Conservation (phyloP, 495 filamentous ascomycete species). For the Hypomontagnella submonticulosa region DNA sequence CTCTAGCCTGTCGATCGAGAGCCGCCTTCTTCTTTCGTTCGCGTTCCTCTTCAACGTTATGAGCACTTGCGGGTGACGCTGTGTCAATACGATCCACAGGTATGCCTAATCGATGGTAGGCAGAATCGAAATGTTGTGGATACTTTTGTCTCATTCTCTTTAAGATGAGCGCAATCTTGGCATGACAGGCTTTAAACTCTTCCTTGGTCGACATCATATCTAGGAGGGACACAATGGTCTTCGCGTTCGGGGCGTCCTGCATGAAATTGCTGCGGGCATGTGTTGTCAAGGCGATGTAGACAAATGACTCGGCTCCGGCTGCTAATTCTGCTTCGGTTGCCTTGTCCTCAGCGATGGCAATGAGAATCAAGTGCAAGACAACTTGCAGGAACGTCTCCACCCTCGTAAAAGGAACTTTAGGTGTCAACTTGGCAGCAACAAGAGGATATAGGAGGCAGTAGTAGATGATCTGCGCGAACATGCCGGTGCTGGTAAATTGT, state of each 20-base stretch:
- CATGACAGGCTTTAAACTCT: slow-evolving; percentile 80
- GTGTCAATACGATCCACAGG: slow-evolving; percentile 64
- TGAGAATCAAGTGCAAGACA: slow-evolving; percentile 83
- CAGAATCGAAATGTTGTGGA: slow-evolving; percentile 72
- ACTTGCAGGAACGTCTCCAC: slow-evolving; percentile 93
- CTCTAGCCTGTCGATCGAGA: slow-evolving; percentile 84
- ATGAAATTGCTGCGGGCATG: slow-evolving; percentile 66
- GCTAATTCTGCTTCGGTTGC: slow-evolving; percentile 63
- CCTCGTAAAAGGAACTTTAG: slow-evolving; percentile 78
- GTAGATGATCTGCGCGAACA: slow-evolving; percentile 92
- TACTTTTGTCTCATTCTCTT: slow-evolving; percentile 86
- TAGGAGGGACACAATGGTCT: slow-evolving; percentile 79
- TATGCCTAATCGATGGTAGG: slow-evolving; percentile 62
- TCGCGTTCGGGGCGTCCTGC: slow-evolving; percentile 57
- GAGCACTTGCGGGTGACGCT: slow-evolving; percentile 62
- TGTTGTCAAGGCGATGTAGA: slow-evolving; percentile 72
- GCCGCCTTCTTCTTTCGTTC: slow-evolving; percentile 91
- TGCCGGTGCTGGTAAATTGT: slow-evolving; percentile 78
- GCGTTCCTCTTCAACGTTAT: slow-evolving; percentile 72
- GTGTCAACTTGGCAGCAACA: slow-evolving; percentile 70
- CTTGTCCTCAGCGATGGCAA: slow-evolving; percentile 84
- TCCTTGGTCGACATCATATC: slow-evolving; percentile 78
- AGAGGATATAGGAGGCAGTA: slow-evolving; percentile 84
- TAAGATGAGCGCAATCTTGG: slow-evolving; percentile 87
- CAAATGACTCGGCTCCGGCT: slow-evolving; percentile 67